A percentile compares a stretch with the other conserved stretches of the same genome.
These are phyloP conservation scores for Cenococcum geophilum DNA, from an alignment of 495 filamentous ascomycete species.

Conservation along the genomic window DNA sequence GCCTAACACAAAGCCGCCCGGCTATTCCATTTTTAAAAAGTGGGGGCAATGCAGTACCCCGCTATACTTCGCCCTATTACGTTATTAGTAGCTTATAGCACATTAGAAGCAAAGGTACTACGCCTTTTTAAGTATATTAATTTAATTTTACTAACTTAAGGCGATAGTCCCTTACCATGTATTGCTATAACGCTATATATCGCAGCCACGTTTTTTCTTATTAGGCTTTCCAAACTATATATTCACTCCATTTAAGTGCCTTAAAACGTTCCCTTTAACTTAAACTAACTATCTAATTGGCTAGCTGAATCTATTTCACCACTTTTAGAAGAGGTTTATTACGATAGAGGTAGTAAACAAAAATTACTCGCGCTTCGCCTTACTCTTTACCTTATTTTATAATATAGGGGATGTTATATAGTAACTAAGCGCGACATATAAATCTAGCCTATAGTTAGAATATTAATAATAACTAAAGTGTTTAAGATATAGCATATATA, in stretches of 20 bases:
- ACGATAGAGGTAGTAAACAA: not conserved
- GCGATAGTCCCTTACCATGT: not conserved
- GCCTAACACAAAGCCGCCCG: too few relatives aligned
- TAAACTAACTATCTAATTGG: not conserved
- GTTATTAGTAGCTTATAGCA: too few relatives aligned
- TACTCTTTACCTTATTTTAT: too few relatives aligned
- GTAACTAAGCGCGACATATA: not conserved
- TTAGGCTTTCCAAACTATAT: not conserved
- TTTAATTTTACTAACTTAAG: too few relatives aligned
- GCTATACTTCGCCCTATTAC: too few relatives aligned
- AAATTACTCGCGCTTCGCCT: not conserved
- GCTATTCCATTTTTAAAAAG: too few relatives aligned
- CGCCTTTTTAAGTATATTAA: too few relatives aligned
- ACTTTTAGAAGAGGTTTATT: not conserved
- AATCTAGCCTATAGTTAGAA: slow-evolving; percentile 1
- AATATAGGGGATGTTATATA: not conserved
- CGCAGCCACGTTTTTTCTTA: not conserved
- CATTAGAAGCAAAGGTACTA: too few relatives aligned
- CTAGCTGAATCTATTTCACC: not conserved
- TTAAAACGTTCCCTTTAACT: not conserved
- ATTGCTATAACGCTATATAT: not conserved
- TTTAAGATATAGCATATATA: not conserved
- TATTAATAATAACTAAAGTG: not conserved
- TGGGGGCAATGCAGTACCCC: too few relatives aligned
- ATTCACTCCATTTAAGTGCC: not conserved